These are phyloP conservation scores for Knoxia roxburghii DNA, from an alignment of 257 asterid genomes.

Conservation along the genomic window DNA sequence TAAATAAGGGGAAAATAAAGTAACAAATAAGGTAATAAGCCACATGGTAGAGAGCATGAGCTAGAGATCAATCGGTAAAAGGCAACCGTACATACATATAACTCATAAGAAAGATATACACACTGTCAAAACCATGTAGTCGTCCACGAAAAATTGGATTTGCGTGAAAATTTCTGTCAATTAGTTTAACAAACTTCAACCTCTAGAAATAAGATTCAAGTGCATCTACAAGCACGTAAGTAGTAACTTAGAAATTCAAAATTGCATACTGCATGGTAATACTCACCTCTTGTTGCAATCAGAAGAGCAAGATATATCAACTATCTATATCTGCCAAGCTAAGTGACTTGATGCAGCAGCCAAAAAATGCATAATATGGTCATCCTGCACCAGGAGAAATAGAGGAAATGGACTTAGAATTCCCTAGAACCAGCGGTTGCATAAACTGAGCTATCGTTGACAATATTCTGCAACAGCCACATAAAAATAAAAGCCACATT, in stretches of 20 bases:
- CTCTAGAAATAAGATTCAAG: too few species aligned
- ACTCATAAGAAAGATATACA: too few species aligned
- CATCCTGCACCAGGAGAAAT: slow-evolving; percentile 41
- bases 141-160: neutral
- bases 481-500: neutral
- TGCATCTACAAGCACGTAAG: too few species aligned
- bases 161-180: neutral
- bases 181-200: too few species aligned
- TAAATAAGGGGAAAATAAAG: slow-evolving; percentile 17
- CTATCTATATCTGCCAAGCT: slow-evolving; percentile 84
- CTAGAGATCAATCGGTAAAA: too few species aligned
- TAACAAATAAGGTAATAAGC: neutral
- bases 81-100: neutral
- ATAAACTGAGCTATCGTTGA: neutral
- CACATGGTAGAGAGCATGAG: too few species aligned
- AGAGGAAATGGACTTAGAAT: neutral
- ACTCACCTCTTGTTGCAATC: slow-evolving; percentile 85
- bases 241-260: neutral
- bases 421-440: neutral
- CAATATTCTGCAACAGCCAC: neutral
- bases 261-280: too few species aligned
- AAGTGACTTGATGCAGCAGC: slow-evolving; percentile 62
- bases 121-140: neutral
- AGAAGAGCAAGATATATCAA: slow-evolving; percentile 64
- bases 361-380: slow-evolving; percentile 66